Evolutionary conservation across 805 yeast genomes (phyloP).

Genomic region (Spathaspora sp.): DNA sequence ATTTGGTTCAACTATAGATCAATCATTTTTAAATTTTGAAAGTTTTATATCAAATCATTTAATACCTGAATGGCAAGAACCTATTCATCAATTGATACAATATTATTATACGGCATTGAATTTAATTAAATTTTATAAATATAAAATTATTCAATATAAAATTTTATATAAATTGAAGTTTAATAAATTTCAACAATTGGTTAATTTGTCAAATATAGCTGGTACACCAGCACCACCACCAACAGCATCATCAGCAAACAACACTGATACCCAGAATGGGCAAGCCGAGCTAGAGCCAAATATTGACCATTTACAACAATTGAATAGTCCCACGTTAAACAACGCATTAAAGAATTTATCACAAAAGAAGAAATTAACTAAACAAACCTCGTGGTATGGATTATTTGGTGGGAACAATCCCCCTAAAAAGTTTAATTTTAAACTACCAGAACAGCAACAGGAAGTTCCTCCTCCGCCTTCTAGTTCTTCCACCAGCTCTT

Average conservation of each 20-base stretch:
- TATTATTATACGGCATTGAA: conserved; percentile 42
- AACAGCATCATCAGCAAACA: neutral
- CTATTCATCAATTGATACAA: conserved; percentile 44
- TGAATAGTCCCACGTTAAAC: conserved; percentile 37
- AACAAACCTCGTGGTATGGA: conserved; percentile 41
- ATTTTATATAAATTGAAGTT: conserved; percentile 37
- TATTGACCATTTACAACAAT: conserved; percentile 26
- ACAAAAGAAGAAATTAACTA: conserved; percentile 21
- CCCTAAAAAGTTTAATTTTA: conserved; percentile 9
- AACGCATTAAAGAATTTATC: conserved; percentile 32
- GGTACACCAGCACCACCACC: neutral
- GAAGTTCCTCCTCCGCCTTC: neutral
- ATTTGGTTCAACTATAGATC: conserved; percentile 52
- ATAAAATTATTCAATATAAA: conserved; percentile 48
- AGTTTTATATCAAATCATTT: conserved; percentile 35
- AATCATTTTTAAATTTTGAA: conserved; percentile 47
- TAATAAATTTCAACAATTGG: conserved; percentile 33
- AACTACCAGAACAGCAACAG: conserved; percentile 2
- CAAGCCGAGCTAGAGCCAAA: conserved; percentile 7
- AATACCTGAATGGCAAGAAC: conserved; percentile 46
- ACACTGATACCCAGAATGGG: neutral
- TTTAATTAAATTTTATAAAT: conserved; percentile 46
- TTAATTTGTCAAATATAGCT: conserved; percentile 19
- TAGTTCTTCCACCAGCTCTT: neutral
- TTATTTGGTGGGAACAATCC: conserved; percentile 35